Conservation (phyloP, 108 stramenopile species). For the Seminavis robusta region DNA sequence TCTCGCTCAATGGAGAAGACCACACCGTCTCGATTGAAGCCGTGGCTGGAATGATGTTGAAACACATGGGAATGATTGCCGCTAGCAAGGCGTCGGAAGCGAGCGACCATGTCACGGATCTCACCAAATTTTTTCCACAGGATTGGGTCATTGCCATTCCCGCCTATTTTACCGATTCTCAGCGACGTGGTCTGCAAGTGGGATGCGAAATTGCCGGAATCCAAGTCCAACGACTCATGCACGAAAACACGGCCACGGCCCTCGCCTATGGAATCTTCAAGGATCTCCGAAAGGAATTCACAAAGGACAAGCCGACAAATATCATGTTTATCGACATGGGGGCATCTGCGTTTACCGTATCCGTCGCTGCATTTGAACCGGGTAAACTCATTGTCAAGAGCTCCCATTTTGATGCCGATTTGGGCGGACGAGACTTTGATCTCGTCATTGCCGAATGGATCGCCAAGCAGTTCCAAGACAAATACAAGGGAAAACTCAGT, state of each 20-base stretch:
- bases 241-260: constrained; percentile 94
- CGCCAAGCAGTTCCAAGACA: constrained; percentile 87
- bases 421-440: constrained; percentile 96
- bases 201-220: constrained; percentile 92
- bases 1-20: constrained; percentile 44
- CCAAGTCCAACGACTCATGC: constrained; percentile 89
- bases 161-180: constrained; percentile 92
- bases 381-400: constrained; percentile 88
- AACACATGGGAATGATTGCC: constrained; percentile 84
- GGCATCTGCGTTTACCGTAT: constrained; percentile 86
- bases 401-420: constrained; percentile 67
- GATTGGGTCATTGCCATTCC: constrained; percentile 96
- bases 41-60: constrained; percentile 89
- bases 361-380: constrained; percentile 89
- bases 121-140: constrained; percentile 54
- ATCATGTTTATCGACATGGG: constrained; percentile 95
- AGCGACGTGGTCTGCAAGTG: constrained; percentile 85
- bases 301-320: constrained; percentile 68
- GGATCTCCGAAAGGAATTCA: constrained; percentile 89
- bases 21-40: constrained; percentile 84
- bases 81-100: constrained; percentile 65
- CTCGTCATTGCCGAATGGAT: constrained; percentile 84
- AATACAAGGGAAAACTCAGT: constrained; percentile 78
- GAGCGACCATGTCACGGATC: constrained; percentile 15
- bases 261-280: constrained; percentile 99